These are phyloP conservation scores for Phaffia rhodozyma DNA, from an alignment of 1,284 basidiomycete species.

Conservation along the genomic window DNA sequence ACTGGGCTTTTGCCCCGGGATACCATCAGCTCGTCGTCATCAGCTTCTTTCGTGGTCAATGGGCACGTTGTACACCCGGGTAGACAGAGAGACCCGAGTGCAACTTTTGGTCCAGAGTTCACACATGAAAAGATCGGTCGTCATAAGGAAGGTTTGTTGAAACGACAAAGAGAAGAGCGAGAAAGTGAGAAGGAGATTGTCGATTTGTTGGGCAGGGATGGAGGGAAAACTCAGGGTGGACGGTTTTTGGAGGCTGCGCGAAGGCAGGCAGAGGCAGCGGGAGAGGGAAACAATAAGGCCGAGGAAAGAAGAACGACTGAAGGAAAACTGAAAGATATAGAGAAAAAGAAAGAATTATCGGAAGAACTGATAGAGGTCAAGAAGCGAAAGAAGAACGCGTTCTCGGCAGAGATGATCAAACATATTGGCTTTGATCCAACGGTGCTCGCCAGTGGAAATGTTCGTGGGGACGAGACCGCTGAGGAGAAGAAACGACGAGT, in stretches of 20 bases:
- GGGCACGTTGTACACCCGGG: conserved; percentile 49
- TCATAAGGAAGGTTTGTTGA: conserved; percentile 56
- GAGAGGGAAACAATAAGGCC: conserved; percentile 38
- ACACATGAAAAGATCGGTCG: conserved; percentile 56
- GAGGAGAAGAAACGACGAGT: conserved; percentile 15
- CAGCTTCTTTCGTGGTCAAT: conserved; percentile 57
- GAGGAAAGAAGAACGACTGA: conserved; percentile 23
- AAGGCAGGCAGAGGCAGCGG: conserved; percentile 29
- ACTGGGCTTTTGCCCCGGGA: conserved; percentile 29
- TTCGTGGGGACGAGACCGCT: conserved; percentile 7
- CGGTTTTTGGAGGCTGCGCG: conserved; percentile 28
- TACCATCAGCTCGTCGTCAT: conserved; percentile 25
- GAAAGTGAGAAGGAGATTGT: conserved; percentile 52
- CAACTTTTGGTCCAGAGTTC: conserved; percentile 40
- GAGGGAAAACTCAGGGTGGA: conserved; percentile 28
- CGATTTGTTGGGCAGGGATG: conserved; percentile 40
- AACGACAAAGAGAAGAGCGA: conserved; percentile 46
- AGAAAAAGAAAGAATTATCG: conserved; percentile 26
- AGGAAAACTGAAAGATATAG: not conserved
- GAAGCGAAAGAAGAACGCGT: conserved; percentile 27
- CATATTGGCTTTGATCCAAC: conserved; percentile 34
- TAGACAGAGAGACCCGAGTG: conserved; percentile 9
- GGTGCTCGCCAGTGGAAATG: conserved; percentile 7
- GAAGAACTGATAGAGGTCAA: conserved; percentile 22
- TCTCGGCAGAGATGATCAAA: conserved; percentile 30